Evolutionary conservation across 2,329 filamentous ascomycete species (phyloP).

Genomic region (Claviceps lovelessii): DNA sequence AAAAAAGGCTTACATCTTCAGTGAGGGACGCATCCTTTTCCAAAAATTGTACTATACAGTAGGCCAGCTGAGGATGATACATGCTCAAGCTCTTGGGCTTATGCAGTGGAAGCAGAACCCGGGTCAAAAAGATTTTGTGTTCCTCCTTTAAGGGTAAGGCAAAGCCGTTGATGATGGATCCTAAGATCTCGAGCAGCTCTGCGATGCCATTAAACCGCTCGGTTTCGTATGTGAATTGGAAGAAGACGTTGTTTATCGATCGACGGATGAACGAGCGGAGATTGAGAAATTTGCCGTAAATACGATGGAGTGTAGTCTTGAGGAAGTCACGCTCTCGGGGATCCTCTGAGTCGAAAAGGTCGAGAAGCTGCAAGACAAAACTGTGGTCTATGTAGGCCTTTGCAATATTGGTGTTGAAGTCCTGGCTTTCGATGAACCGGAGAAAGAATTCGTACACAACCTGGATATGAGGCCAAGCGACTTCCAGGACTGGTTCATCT

Average conservation of each 20-base stretch:
- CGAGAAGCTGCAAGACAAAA: constrained; percentile 91
- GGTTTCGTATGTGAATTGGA: constrained; percentile 98
- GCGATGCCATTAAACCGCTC: constrained; percentile 98
- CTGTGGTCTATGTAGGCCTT: constrained; percentile 98
- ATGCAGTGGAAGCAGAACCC: constrained; percentile 84
- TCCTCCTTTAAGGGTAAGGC: constrained; percentile 94
- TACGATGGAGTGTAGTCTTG: constrained; percentile 93
- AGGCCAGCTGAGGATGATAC: constrained; percentile 96
- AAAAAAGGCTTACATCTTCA: constrained; percentile 54
- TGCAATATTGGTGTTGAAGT: constrained; percentile 99
- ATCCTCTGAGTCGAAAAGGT: constrained; percentile 96
- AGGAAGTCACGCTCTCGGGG: constrained; percentile 92
- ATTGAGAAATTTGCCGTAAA: constrained; percentile 98
- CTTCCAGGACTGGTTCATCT: constrained; percentile 93
- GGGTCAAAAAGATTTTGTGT: constrained; percentile 92
- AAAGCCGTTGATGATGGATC: constrained; percentile 98
- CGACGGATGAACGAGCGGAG: constrained; percentile 90
- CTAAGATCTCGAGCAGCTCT: constrained; percentile 87
- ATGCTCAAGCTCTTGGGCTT: constrained; percentile 99
- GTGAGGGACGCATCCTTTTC: constrained; percentile 96
- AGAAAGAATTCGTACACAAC: constrained; percentile 99
- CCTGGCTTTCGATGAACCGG: constrained; percentile 95
- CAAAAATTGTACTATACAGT: constrained; percentile 96
- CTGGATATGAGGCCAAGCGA: constrained; percentile 98
- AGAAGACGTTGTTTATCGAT: constrained; percentile 99